Evolutionary conservation across 805 yeast genomes (phyloP).

Genomic region (Myxozyma vanderwaltii): DNA sequence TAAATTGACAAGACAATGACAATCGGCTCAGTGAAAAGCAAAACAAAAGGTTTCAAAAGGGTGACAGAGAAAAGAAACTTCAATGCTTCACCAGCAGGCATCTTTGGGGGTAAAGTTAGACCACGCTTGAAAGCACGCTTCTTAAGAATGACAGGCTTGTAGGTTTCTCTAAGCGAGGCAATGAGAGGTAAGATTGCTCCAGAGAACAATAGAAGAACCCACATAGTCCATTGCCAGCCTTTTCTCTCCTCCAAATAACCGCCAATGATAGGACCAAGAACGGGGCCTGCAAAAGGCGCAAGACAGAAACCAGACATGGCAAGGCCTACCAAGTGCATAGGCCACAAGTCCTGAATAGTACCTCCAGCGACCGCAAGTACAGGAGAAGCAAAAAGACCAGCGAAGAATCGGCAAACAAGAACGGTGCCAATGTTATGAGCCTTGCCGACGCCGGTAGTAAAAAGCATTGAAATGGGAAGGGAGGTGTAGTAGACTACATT

Average conservation of each 20-base stretch:
- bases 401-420: slow-evolving; percentile 68
- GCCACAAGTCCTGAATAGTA: slow-evolving; percentile 74
- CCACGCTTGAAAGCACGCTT: slow-evolving; percentile 65
- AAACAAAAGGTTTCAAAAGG: slow-evolving; percentile 62
- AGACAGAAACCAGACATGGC: slow-evolving; percentile 73
- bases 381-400: slow-evolving; percentile 79
- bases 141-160: slow-evolving; percentile 64
- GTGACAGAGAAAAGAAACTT: slow-evolving; percentile 53
- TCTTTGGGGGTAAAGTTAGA: slow-evolving; percentile 36
- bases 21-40: slow-evolving; percentile 75
- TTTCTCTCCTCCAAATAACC: slow-evolving; percentile 56
- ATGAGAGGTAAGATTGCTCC: slow-evolving; percentile 55
- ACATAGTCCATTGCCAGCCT: slow-evolving; percentile 66
- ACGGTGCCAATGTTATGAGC: slow-evolving; percentile 61
- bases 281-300: slow-evolving; percentile 64
- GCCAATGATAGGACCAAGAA: slow-evolving; percentile 50
- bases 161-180: slow-evolving; percentile 63
- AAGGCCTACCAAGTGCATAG: slow-evolving; percentile 60
- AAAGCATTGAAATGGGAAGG: slow-evolving; percentile 32
- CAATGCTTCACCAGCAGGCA: slow-evolving; percentile 44
- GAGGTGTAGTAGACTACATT: slow-evolving; percentile 57
- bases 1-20: slow-evolving; percentile 58
- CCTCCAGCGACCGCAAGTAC: slow-evolving; percentile 89
- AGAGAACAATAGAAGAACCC: slow-evolving; percentile 72
- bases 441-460: slow-evolving; percentile 41